Base-by-base conservation (phyloP, 2,329 filamentous ascomycete genomes). In the Cladosporium colombiae region DNA sequence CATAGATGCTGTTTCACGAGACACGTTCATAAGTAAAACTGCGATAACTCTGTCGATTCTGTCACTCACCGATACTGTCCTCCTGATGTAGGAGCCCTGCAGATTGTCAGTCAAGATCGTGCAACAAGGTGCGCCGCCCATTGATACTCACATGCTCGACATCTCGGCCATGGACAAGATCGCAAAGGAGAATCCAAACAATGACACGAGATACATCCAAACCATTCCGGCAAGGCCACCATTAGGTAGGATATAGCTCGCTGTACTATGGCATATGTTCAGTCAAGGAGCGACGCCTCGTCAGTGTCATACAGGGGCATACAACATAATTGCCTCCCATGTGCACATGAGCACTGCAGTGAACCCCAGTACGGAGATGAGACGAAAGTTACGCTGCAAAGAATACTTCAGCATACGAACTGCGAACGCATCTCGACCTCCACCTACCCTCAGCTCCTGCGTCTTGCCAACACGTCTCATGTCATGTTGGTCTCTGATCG, bases 1-100 rank as follows among this genome's bases (percentile, higher is more conserved):
- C 8, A 46, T 7, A 23, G 8, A 46, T 46, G n/a, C n/a, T 21
- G 10, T 5, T 21, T 23, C 40, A 1, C 40, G 5, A 21, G 40
- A 13, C 40, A 5, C 7, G 8, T 10, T 23, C n/a, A 7, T 23
- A 46, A 8, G 40, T 18, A 46, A 11, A 5, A 8, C n/a, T 6
- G n/a, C 10, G 3, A 21, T 2, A 6, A 21, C 2, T 46, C n/a
- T 46, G 6, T 46, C 1, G 2, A 8, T 13, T 4, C 3, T 16
- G 5, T 10, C 13, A 59, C 55, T 23, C 3, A 60, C 57, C 55
- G 65, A 44, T 67, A 67, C n/a, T 67, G 65, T 31, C 61, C 68
- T 44, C 77, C 77, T 29, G 74, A 73, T 1, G 77, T 78, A n/a
- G 78, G 78, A 21, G 77, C 73, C 78, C 70, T 71, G 21, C 31